Conservation (phyloP, 306 rosid genomes). For the Hippophae gyantsensis region DNA sequence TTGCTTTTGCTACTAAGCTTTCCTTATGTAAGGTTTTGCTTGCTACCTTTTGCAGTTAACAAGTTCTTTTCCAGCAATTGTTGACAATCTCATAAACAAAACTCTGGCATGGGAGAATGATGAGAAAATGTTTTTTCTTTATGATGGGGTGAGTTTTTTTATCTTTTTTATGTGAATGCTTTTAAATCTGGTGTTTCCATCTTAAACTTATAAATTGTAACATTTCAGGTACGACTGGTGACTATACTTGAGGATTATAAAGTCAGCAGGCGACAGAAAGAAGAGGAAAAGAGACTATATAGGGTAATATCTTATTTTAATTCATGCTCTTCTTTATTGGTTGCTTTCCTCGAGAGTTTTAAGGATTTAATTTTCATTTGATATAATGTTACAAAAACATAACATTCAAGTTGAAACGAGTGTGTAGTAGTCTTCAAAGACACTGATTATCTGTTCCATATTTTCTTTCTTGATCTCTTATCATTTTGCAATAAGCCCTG, state of each 20-base stretch:
- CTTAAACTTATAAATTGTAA: slow-evolving; percentile 10
- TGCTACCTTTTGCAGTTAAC: slow-evolving; percentile 19
- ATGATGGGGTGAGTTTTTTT: slow-evolving; percentile 74
- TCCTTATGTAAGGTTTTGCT: slow-evolving; percentile 6
- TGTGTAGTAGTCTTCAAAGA: neutral
- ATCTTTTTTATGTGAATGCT: slow-evolving; percentile 7
- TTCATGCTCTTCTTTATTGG: neutral
- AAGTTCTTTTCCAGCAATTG: slow-evolving; percentile 54
- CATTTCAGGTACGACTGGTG: slow-evolving; percentile 66
- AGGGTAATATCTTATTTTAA: slow-evolving; percentile 39
- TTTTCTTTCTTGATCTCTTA: neutral
- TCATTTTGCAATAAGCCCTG: neutral
- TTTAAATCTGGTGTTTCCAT: neutral
- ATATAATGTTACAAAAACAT: neutral
- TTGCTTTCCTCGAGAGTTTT: neutral
- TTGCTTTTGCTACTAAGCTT: slow-evolving; percentile 9
- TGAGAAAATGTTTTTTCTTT: slow-evolving; percentile 52
- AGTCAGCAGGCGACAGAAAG: slow-evolving; percentile 70
- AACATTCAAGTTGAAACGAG: too few species aligned
- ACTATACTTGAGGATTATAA: slow-evolving; percentile 82
- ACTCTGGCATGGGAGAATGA: slow-evolving; percentile 85
- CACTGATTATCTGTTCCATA: neutral
- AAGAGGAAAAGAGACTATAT: slow-evolving; percentile 67
- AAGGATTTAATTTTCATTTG: too few species aligned
- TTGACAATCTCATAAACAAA: slow-evolving; percentile 69